A percentile compares a stretch with the other conserved stretches of the same genome.
These are phyloP conservation scores for Apophysomyces trapeziformis DNA, from an alignment of 371 early-diverging fungal genomes.

Conservation along the genomic window DNA sequence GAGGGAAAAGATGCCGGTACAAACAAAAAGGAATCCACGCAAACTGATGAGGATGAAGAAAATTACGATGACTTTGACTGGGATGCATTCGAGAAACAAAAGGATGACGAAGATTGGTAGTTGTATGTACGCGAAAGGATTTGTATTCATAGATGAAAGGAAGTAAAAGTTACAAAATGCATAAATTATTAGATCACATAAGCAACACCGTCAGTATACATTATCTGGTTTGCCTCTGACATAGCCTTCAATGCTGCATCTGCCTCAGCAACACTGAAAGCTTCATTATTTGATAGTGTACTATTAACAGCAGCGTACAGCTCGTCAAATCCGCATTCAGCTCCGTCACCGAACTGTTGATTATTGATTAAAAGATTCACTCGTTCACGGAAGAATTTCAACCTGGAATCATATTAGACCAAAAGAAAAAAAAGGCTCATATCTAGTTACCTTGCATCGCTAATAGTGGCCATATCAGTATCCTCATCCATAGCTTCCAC, in stretches of 20 bases:
- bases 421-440: neutral
- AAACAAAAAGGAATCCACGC: neutral
- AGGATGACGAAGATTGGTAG: constrained; percentile 11
- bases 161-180: constrained; percentile 1
- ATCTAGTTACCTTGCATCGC: constrained; percentile 27
- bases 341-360: constrained; percentile 29
- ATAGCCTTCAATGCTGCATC: constrained; percentile 41
- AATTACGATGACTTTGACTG: constrained; percentile 44
- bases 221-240: constrained; percentile 71
- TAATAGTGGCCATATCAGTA: constrained; percentile 26
- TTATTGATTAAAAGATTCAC: constrained; percentile 24
- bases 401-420: constrained; percentile 20
- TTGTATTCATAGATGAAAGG: constrained; percentile 7
- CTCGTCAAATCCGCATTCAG: constrained; percentile 42
- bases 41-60: constrained; percentile 21
- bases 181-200: constrained; percentile 59
- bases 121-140: constrained; percentile 4
- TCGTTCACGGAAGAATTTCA: constrained; percentile 36
- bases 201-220: constrained; percentile 69
- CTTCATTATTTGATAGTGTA: constrained; percentile 24
- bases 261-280: constrained; percentile 31
- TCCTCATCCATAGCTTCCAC: constrained; percentile 30
- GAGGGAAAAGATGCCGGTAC: constrained; percentile 13
- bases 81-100: constrained; percentile 44
- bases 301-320: constrained; percentile 50